Evolutionary conservation across 2,329 filamentous ascomycete species (phyloP), one percentile per base, ranked within the genome.

Genomic region (Exophiala sp.): DNA sequence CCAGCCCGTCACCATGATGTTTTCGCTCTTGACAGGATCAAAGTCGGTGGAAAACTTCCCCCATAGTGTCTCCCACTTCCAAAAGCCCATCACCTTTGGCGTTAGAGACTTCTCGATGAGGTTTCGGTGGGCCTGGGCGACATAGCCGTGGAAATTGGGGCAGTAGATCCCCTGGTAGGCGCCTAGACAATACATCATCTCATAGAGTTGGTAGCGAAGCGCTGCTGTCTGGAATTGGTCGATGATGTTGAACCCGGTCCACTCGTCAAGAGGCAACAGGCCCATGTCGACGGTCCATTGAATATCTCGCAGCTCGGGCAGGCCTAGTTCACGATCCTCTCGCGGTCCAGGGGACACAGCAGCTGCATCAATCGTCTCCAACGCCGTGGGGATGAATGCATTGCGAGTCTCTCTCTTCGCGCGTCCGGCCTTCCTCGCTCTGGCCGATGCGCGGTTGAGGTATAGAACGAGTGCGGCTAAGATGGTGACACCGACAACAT

Each of bases 1-100:
- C 21, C 49, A 55, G 6, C 52, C 52, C 6, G 52, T 41, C 2
- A 52, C 52, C 52, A 55, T 55, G 16, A 55, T 55, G 19, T 55
- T 47, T 35, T 55, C 52, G 10, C 52, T 49, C 16, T 45, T 46
- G 40, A 52, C 48, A 2, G 52, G 48, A 21, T 55, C 52, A 30
- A 41, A 55, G 34, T 55, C 44, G 8, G 48, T 18, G 9, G 23
- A 52, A 45, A 55, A 55, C 30, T 55, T 55, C 2, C 52, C 52
- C 6, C 22, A n/a, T 22, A 55, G 32, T 8, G 39, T 42, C 34
- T 55, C 52, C 35, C 45, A 55, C 23, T 52, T 55, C 52, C 52
- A 55, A 24, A 41, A 52, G 1, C 23, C 16, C 39, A 55, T 32
- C 21, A 52, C 37, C n/a, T 39, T 46, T 30, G 52, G 39, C 11